Evolutionary conservation across 2,329 filamentous ascomycete species (phyloP), one percentile per base, ranked within the genome.

Genomic region (Aspergillus quadricinctus): DNA sequence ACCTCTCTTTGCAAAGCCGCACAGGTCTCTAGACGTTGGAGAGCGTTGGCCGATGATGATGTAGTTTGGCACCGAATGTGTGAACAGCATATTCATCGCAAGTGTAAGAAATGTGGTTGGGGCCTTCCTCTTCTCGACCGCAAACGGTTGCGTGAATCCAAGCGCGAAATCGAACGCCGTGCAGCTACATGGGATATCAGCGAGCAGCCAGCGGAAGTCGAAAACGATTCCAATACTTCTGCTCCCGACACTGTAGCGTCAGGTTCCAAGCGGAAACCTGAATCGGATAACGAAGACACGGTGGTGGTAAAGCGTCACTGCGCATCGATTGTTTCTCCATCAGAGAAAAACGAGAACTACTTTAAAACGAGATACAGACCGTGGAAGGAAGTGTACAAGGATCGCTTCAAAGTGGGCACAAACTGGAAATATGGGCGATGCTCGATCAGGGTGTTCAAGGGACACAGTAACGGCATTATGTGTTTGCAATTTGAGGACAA

Each of bases 61-160:
- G 89, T 96, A 8, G 93, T 99, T 3, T 99, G 94, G 94, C 90
- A 97, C 70, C 89, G 88, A 61, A 97, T 97, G 92, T 99, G 94
- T 71, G 92, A 96, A 73, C 93, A 97, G 70, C 92, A 96, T 72
- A 95, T 97, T 65, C 90, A 95, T 71, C 82, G 91, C 58, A 96
- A 96, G 71, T 97, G 92, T 73, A 92, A 87, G 57, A 96, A 94
- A 70, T 99, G 94, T 70, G 93, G 94, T 25, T 97, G 92, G 91
- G 94, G 94, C 2, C 75, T 99, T 58, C 94, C 94, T 17, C 77
- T 96, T 55, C 78, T 99, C 51, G 94, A 99, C 69, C 84, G 91
- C 65, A 96, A 96, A 75, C 84, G 90, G 66, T 77, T 99, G 61
- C 85, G 90, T 62, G 92, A 90, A 60, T 92, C 93, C 73, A 96